Evolutionary conservation across 2,329 filamentous ascomycete genomes (phyloP).

Genomic region (Purpureocillium takamizusanense): DNA sequence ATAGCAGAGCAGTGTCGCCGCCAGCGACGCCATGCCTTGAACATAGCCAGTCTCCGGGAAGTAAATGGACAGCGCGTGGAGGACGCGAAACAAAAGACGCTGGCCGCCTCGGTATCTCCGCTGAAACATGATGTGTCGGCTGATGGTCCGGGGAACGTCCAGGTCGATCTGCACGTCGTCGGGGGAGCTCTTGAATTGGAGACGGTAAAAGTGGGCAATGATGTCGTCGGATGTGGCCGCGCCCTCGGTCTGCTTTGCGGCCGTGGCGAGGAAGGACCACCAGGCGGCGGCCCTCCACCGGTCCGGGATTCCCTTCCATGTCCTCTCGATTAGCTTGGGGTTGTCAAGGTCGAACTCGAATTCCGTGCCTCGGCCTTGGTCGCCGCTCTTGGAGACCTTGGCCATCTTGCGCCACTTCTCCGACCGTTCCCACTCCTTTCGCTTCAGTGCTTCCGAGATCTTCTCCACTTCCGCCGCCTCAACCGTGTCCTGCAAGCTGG

Average conservation of each 20-base stretch:
- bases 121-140: constrained; percentile 94
- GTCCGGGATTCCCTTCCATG: constrained; percentile 97
- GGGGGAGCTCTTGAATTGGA: constrained; percentile 66
- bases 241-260: constrained; percentile 54
- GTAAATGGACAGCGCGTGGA: constrained; percentile 86
- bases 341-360: constrained; percentile 75
- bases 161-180: constrained; percentile 97
- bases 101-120: constrained; percentile 86
- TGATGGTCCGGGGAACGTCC: constrained; percentile 92
- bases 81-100: constrained; percentile 79
- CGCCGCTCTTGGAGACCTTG: constrained; percentile 41
- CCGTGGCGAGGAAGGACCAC: constrained; percentile 82
- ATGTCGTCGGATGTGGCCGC: constrained; percentile 63
- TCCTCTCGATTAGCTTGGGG: constrained; percentile 79
- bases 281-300: constrained; percentile 89
- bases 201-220: constrained; percentile 59
- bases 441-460: constrained; percentile 46
- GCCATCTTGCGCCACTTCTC: constrained; percentile 64
- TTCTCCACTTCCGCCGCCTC: constrained; percentile 47
- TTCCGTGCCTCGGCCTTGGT: constrained; percentile 50
- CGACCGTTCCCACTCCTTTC: constrained; percentile 52
- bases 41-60: constrained; percentile 90
- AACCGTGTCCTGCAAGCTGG: constrained; percentile 44
- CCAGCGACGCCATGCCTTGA: constrained; percentile 92
- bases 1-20: constrained; percentile 88